Evolutionary conservation across 257 asterid genomes (phyloP).

Genomic region (Orobanche coerulescens): DNA sequence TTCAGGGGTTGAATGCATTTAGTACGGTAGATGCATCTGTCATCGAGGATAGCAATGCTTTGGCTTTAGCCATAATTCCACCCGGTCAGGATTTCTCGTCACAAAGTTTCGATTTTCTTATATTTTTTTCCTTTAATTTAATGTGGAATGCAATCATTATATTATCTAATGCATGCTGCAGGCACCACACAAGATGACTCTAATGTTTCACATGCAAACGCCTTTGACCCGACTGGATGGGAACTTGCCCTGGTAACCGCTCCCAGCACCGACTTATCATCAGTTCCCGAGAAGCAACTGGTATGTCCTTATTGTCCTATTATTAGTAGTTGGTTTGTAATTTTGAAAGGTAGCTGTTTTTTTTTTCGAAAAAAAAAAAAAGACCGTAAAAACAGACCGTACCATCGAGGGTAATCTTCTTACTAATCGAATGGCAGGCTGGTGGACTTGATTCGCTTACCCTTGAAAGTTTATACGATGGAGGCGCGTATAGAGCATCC

Average conservation of each 20-base stretch:
- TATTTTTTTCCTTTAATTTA: background rate
- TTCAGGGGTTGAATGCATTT: constrained; percentile 71
- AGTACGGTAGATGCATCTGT: constrained; percentile 47
- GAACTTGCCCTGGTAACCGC: constrained; percentile 82
- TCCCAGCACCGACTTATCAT: constrained; percentile 62
- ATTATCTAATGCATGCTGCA: constrained; percentile 28
- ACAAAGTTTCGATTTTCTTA: too few relatives aligned
- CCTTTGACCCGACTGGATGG: constrained; percentile 78
- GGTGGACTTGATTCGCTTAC: constrained; percentile 84
- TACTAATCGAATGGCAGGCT: constrained; percentile 45
- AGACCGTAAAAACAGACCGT: too few relatives aligned
- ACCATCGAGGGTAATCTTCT: too few relatives aligned
- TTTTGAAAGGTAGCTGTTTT: background rate
- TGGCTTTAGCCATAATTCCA: constrained; percentile 86
- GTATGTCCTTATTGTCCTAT: constrained; percentile 30
- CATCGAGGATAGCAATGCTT: constrained; percentile 77
- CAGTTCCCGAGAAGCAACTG: constrained; percentile 71
- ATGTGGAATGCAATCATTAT: background rate
- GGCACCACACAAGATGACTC: constrained; percentile 44
- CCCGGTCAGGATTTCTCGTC: constrained; percentile 43
- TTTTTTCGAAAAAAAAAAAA: too few relatives aligned
- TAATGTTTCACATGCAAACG: constrained; percentile 34
- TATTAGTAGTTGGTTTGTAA: background rate
- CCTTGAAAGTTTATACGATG: constrained; percentile 72
- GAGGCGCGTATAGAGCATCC: constrained; percentile 71